These are phyloP conservation scores for Schizosaccharomyces lindneri DNA, from an alignment of 805 yeast species.

Conservation along the genomic window DNA sequence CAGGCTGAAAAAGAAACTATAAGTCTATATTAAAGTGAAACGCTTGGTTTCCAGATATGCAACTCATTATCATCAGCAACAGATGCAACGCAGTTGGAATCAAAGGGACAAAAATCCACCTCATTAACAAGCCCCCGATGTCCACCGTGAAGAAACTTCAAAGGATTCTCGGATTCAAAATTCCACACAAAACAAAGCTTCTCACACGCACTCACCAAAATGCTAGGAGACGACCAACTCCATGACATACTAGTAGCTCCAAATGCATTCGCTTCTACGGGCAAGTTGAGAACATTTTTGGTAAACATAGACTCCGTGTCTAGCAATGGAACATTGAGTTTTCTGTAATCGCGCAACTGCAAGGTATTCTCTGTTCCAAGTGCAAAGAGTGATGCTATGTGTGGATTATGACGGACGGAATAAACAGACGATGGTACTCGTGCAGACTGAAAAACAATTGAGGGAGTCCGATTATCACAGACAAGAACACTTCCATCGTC, in stretches of 20 bases:
- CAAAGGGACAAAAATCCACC: not conserved
- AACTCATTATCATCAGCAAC: slow-evolving; percentile 54
- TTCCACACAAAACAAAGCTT: not conserved
- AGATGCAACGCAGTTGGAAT: slow-evolving; percentile 20
- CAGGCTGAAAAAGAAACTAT: no score
- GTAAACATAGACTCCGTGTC: not conserved
- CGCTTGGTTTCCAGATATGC: slow-evolving; percentile 51
- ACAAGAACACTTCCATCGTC: slow-evolving; percentile 22
- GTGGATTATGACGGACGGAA: slow-evolving; percentile 40
- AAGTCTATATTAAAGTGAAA: not conserved
- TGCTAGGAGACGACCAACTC: not conserved
- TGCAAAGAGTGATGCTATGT: slow-evolving; percentile 26
- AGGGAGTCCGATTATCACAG: not conserved
- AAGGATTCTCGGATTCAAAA: not conserved
- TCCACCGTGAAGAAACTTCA: not conserved
- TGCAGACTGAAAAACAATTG: not conserved
- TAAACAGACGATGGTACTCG: slow-evolving; percentile 29
- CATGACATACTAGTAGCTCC: not conserved
- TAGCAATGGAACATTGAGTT: not conserved
- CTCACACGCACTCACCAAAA: not conserved
- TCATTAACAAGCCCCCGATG: not conserved
- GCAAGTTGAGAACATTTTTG: not conserved
- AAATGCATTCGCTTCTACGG: not conserved
- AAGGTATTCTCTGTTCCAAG: not conserved
- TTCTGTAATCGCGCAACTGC: not conserved